These are phyloP conservation scores for Globisporangium cederbergense DNA, from an alignment of 352 stramenopile genomes.

Conservation along the genomic window DNA sequence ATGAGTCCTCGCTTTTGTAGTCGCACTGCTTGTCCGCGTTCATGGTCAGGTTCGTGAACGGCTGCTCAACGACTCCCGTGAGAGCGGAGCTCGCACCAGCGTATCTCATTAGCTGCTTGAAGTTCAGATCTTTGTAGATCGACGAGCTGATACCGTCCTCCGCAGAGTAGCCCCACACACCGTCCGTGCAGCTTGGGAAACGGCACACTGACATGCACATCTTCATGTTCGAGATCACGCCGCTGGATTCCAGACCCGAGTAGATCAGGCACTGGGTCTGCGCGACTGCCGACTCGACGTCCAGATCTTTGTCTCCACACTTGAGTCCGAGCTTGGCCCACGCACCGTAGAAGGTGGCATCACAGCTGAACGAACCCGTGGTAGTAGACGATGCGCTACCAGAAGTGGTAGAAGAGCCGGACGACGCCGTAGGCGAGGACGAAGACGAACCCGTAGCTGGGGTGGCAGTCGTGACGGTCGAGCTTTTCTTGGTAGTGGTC, in stretches of 20 bases:
- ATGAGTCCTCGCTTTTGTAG: conserved; percentile 56
- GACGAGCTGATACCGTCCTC: conserved; percentile 61
- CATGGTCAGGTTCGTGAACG: conserved; percentile 58
- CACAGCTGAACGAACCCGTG: conserved; percentile 60
- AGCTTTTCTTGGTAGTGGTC: conserved; percentile 10
- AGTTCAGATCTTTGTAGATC: conserved; percentile 69
- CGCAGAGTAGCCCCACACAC: conserved; percentile 72
- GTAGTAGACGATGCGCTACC: conserved; percentile 17
- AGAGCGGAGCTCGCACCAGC: conserved; percentile 33
- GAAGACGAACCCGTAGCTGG: conserved; percentile 2
- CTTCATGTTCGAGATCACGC: conserved; percentile 46
- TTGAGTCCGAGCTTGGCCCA: conserved; percentile 66
- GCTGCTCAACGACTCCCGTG: conserved; percentile 28
- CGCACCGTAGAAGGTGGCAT: conserved; percentile 74
- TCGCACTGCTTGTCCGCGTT: conserved; percentile 45
- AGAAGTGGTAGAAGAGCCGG: conserved; percentile 16
- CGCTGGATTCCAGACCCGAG: conserved; percentile 48
- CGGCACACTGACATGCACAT: conserved; percentile 79
- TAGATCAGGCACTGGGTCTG: conserved; percentile 79
- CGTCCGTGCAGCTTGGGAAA: conserved; percentile 71
- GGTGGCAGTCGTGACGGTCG: background rate
- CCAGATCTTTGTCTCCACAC: conserved; percentile 46
- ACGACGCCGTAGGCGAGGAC: conserved; percentile 12
- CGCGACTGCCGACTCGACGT: conserved; percentile 40
- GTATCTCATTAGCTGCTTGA: conserved; percentile 52